phyloP scores from a whole-genome alignment of 768 basidiomycete genomes.

The Suillus weaverae region DNA sequence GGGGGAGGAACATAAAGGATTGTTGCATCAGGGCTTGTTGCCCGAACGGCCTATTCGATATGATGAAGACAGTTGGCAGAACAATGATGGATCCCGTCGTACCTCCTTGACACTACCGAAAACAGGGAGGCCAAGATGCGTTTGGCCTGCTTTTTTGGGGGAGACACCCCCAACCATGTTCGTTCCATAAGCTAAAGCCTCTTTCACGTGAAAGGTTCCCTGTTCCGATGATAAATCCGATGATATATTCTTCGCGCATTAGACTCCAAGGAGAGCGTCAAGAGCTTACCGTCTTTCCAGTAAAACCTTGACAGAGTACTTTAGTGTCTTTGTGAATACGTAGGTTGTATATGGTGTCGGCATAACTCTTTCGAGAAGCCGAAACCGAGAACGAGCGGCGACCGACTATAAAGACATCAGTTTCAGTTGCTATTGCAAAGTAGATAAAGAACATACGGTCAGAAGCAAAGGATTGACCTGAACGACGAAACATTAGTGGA shows the following conservation, averaged over 20 bases:
- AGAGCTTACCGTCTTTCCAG: constrained; percentile 85
- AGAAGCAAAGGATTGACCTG: constrained; percentile 54
- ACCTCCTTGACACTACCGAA: constrained; percentile 93
- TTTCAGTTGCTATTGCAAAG: background rate
- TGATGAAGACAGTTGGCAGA: background rate
- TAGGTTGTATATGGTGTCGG: constrained; percentile 88
- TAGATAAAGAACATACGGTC: constrained; percentile 42
- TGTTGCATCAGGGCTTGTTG: constrained; percentile 87
- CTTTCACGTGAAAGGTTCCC: constrained; percentile 96
- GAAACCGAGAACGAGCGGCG: constrained; percentile 83
- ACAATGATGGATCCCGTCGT: constrained; percentile 15
- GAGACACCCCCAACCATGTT: constrained; percentile 98
- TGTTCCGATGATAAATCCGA: constrained; percentile 27
- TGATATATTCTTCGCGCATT: background rate
- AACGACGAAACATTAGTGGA: constrained; percentile 56
- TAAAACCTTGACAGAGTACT: constrained; percentile 90
- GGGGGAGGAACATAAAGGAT: constrained; percentile 99
- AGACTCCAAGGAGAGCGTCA: background rate
- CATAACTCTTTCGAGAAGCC: constrained; percentile 73
- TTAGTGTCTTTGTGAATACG: constrained; percentile 93
- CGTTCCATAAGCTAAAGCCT: constrained; percentile 93
- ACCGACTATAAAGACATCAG: constrained; percentile 43
- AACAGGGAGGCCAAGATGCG: constrained; percentile 92
- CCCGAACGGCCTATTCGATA: constrained; percentile 71
- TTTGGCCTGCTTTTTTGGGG: constrained; percentile 94